These are phyloP conservation scores for Calonectria henricotiae DNA, from an alignment of 2,329 filamentous ascomycete species.

Conservation along the genomic window DNA sequence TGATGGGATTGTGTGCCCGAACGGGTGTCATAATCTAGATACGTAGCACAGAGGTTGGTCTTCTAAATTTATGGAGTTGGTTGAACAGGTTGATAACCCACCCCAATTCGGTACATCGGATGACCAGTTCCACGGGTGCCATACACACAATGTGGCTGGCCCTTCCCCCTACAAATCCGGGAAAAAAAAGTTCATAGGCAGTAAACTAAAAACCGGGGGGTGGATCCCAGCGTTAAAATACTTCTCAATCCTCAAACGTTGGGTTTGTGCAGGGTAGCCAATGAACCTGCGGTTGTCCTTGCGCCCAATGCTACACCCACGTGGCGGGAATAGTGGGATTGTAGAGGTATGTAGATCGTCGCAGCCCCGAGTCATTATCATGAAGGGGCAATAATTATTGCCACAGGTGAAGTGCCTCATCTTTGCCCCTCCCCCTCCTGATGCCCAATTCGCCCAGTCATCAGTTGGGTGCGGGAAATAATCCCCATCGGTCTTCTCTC, in stretches of 20 bases:
- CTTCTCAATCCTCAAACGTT: neutral
- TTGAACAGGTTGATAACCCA: neutral
- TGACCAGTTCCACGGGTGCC: constrained; percentile 5
- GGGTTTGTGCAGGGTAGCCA: constrained; percentile 19
- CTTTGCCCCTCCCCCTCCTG: neutral
- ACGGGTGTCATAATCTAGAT: constrained; percentile 13
- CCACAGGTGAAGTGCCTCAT: constrained; percentile 7
- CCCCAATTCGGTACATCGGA: neutral
- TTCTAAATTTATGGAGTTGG: neutral
- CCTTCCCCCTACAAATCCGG: neutral
- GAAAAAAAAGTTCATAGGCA: neutral
- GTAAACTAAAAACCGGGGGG: neutral
- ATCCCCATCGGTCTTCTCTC: constrained; percentile 25
- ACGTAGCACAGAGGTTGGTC: neutral
- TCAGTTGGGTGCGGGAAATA: constrained; percentile 40
- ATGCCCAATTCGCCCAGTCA: constrained; percentile 2
- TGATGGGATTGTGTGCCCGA: neutral
- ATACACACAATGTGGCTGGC: constrained; percentile 6
- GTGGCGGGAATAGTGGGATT: constrained; percentile 41
- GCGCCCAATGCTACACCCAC: constrained; percentile 49
- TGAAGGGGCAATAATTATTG: constrained; percentile 16
- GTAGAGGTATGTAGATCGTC: constrained; percentile 6
- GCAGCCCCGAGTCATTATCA: constrained; percentile 6
- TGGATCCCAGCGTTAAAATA: constrained; percentile 6
- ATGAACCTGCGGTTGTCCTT: constrained; percentile 34